These are phyloP conservation scores for Neofusicoccum umdonicola DNA, from an alignment of 2,329 filamentous ascomycete species.

Conservation along the genomic window DNA sequence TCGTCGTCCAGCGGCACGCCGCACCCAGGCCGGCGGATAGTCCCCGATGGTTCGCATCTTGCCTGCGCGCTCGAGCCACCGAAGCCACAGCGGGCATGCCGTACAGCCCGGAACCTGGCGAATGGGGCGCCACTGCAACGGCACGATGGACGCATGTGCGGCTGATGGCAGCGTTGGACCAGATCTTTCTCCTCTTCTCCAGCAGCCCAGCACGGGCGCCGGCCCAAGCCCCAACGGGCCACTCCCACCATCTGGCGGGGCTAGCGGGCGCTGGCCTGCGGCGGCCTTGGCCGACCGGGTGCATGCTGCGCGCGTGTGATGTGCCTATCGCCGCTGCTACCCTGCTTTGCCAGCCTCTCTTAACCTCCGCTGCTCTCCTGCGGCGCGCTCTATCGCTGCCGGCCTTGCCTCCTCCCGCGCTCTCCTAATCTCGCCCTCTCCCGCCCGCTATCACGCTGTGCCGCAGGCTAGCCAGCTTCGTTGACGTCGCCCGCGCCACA, in stretches of 20 bases:
- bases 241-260: constrained; percentile 8
- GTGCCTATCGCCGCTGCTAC: constrained; percentile 5
- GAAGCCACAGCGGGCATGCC: neutral
- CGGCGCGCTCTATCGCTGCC: constrained; percentile 5
- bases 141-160: neutral
- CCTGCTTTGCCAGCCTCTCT: neutral
- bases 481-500: neutral
- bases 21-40: neutral
- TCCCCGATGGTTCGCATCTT: neutral
- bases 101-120: neutral
- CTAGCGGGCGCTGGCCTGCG: no score
- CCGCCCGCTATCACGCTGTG: neutral
- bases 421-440: neutral
- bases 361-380: neutral
- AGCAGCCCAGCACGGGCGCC: neutral
- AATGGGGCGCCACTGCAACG: neutral
- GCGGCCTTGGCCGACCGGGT: no score
- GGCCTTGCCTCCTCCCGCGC: constrained; percentile 12
- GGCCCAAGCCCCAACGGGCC: constrained; percentile 20
- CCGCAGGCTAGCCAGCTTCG: neutral
- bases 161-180: neutral
- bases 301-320: neutral
- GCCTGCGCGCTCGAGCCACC: neutral
- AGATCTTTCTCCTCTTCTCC: neutral
- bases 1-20: neutral